Conservation (phyloP, 176 grass and related monocot species). For the Musa acuminata region DNA sequence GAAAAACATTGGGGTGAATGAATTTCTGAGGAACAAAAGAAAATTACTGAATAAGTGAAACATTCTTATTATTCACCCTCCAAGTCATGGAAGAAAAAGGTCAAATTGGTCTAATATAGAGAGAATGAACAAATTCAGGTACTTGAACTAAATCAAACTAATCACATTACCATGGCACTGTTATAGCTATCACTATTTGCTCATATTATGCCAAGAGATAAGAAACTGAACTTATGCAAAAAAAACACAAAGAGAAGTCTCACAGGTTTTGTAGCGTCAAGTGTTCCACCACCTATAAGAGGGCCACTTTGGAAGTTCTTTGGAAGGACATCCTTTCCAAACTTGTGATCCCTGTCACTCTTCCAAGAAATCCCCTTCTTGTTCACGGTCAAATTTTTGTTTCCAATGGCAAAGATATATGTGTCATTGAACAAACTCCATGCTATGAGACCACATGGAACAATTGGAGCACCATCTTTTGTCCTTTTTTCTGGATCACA, state of each 20-base stretch:
- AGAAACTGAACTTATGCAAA: not conserved
- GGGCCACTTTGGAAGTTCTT: slow-evolving; percentile 54
- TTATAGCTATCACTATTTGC: not conserved
- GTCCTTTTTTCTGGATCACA: slow-evolving; percentile 53
- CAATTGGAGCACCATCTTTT: slow-evolving; percentile 21
- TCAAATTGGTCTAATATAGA: too few species aligned
- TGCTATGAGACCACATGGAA: slow-evolving; percentile 56
- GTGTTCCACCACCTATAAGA: slow-evolving; percentile 42
- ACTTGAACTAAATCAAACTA: too few species aligned
- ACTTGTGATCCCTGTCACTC: slow-evolving; percentile 42
- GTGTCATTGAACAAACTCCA: slow-evolving; percentile 88
- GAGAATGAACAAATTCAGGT: too few species aligned
- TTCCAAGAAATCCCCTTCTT: slow-evolving; percentile 52
- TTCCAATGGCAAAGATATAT: slow-evolving; percentile 33
- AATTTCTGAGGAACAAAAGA: not conserved
- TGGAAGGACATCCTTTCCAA: slow-evolving; percentile 47
- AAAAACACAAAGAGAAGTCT: slow-evolving; percentile 3
- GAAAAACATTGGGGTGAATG: too few species aligned
- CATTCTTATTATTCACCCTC: too few species aligned
- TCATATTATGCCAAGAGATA: not conserved
- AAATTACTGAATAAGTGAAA: not conserved
- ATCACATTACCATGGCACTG: too few species aligned
- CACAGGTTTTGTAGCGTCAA: slow-evolving; percentile 41
- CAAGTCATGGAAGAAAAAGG: too few species aligned
- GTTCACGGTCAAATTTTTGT: slow-evolving; percentile 32